These are phyloP conservation scores for Arthrocladium fulminans DNA, from an alignment of 2,329 filamentous ascomycete genomes.

Conservation along the genomic window DNA sequence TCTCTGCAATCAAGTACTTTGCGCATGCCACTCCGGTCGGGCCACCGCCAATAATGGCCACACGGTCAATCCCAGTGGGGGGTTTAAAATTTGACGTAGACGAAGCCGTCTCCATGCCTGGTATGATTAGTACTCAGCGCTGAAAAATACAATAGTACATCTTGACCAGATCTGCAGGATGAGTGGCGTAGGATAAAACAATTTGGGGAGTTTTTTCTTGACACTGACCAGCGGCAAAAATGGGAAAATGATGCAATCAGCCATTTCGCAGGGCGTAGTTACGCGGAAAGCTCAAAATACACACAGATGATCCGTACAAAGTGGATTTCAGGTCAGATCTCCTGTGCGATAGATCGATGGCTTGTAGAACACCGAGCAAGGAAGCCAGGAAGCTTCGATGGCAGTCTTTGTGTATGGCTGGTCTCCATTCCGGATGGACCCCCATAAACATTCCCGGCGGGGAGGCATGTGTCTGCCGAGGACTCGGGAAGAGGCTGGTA, in stretches of 20 bases:
- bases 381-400: no score
- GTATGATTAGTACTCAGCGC: neutral
- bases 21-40: conserved; percentile 57
- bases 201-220: neutral
- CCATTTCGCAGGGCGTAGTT: no score
- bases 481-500: no score
- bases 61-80: conserved; percentile 9
- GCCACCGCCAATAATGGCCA: conserved; percentile 21
- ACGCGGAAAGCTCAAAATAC: no score
- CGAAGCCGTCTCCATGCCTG: neutral
- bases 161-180: neutral
- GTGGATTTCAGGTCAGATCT: no score
- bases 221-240: neutral
- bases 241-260: neutral
- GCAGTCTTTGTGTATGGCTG: no score
- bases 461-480: no score
- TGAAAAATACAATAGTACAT: neutral
- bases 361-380: no score
- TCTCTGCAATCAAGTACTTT: conserved; percentile 70
- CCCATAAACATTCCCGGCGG: no score
- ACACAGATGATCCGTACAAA: no score
- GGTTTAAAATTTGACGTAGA: neutral
- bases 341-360: no score
- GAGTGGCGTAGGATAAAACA: neutral
- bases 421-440: no score